Percentiles rank a stretch among this genome's conserved stretches.
Evolutionary conservation across 2,329 filamentous ascomycete species (phyloP).

Genomic region (Alternaria dauci): DNA sequence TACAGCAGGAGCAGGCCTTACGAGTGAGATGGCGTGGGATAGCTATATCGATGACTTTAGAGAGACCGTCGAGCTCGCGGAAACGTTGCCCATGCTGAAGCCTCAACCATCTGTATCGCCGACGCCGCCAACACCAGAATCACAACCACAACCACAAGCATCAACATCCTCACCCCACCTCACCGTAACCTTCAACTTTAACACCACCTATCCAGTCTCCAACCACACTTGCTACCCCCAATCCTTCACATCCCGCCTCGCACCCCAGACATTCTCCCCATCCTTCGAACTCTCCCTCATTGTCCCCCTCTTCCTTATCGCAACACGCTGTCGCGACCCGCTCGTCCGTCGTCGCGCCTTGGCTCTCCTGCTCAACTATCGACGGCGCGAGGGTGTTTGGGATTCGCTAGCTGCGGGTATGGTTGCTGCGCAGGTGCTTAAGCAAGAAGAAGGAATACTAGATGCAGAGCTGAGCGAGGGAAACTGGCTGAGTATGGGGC

Average conservation of each 20-base stretch:
- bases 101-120: background rate
- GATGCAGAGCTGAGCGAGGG: too few relatives aligned
- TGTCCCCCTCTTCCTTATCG: conserved; percentile 21
- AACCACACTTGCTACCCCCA: background rate
- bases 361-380: too few relatives aligned
- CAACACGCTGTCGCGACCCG: too few relatives aligned
- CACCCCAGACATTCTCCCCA: conserved; percentile 30
- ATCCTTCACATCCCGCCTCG: background rate
- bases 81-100: background rate
- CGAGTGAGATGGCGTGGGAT: background rate
- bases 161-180: too few relatives aligned
- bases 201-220: background rate
- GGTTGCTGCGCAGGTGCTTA: too few relatives aligned
- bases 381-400: too few relatives aligned
- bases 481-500: too few relatives aligned
- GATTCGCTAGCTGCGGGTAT: too few relatives aligned
- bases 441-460: too few relatives aligned
- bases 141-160: too few relatives aligned
- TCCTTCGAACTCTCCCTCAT: conserved; percentile 42
- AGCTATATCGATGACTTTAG: background rate
- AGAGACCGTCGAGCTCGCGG: background rate
- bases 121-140: too few relatives aligned
- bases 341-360: too few relatives aligned
- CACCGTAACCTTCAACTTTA: background rate
- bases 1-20: background rate